Evolutionary conservation across 257 asterid species (phyloP), one percentile per base, ranked within the genome.

Genomic region (Fraxinus americana): DNA sequence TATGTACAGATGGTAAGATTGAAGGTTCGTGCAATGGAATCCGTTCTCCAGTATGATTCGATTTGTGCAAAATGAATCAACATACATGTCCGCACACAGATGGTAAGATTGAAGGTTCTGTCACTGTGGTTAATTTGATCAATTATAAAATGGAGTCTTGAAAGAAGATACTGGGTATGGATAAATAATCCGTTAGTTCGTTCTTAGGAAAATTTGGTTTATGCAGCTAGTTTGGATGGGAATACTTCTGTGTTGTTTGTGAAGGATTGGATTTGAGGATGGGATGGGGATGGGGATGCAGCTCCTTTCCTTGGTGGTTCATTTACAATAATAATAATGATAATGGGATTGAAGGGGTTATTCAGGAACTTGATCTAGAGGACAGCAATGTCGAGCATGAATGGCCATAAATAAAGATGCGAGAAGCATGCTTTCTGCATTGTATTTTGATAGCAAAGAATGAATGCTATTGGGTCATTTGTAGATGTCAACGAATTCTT

Each of bases 361-460:
- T 92, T 73, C 81, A 57, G 48, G 83, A 90, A 12, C 98, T 91
- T 35, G 89, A 85, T 52, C 82, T 3, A 10, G 90, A 86, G 35
- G 76, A 80, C 63, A 87, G 84, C 83, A 93, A 93, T 52, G 91
- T 96, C 7, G 85, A 0, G 86, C 98, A 93, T 57, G 90, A 85
- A 2, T 96, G 99, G 98, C 99, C 98, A 0, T 96, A 97, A 98
- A 86, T 96, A 81, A 93, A 96, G 85, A 93, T 97, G 32, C 97
- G 93, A 75, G 99, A 96, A 86, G 98, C 99, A 12, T 97, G 99
- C 0, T 93, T 96, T 87, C 93, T 98, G 2, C 97, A 93, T 75
- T 93, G 98, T 75, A 95, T 97, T 38, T 86, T 93, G 10, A 81
- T 92, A 80, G 97, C 98, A 17, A 91, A 82, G 80, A 81, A 84